Conservation (phyloP, 2,329 filamentous ascomycete species). For the Trichoderma guizhouense region DNA sequence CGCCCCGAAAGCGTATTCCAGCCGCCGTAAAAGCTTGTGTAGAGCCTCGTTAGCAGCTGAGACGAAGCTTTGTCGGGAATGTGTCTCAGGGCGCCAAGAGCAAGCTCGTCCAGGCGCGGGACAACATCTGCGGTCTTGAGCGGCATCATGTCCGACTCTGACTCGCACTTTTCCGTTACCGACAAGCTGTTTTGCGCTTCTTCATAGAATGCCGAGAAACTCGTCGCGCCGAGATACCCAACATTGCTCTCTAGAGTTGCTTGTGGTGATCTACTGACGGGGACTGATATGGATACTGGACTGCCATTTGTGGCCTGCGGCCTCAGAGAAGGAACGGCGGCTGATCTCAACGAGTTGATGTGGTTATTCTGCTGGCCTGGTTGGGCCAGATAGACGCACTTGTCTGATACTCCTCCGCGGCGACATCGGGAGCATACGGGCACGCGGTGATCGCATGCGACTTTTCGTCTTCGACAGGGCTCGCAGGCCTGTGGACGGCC, state of each 20-base stretch:
- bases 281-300: neutral
- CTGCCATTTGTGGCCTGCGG: neutral
- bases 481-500: slow-evolving; percentile 12
- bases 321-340: neutral
- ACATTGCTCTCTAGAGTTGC: neutral
- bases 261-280: neutral
- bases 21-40: neutral
- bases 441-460: slow-evolving; percentile 14
- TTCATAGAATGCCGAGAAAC: slow-evolving; percentile 15
- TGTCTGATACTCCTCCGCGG: slow-evolving; percentile 8
- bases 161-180: neutral
- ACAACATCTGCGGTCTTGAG: neutral
- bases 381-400: slow-evolving; percentile 5
- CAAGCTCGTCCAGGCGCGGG: neutral
- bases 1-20: neutral
- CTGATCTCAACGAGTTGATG: neutral
- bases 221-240: slow-evolving; percentile 16
- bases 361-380: neutral
- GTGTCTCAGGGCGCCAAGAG: neutral
- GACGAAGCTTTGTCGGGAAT: slow-evolving; percentile 12
- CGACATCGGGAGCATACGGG: slow-evolving; percentile 18
- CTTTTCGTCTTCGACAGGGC: slow-evolving; percentile 15
- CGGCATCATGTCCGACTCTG: neutral
- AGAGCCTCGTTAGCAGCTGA: neutral
- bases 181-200: slow-evolving; percentile 6